These are phyloP conservation scores for Fusarium equiseti DNA, from an alignment of 2,329 filamentous ascomycete genomes.

Conservation along the genomic window DNA sequence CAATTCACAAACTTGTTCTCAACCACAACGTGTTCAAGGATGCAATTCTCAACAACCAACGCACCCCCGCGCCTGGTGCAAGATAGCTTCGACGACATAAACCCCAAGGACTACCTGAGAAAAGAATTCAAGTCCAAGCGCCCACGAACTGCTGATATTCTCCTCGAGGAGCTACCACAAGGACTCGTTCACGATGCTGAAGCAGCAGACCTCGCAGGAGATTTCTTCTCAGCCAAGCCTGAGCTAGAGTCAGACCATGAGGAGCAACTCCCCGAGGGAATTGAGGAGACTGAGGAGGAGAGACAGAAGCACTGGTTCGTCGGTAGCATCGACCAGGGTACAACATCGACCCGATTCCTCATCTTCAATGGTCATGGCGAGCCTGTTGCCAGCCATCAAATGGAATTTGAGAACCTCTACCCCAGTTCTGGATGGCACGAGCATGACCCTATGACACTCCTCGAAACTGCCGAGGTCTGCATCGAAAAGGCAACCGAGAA, in stretches of 20 bases:
- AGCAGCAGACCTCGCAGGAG: slow-evolving; percentile 34
- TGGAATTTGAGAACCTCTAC: slow-evolving; percentile 88
- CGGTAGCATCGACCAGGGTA: slow-evolving; percentile 91
- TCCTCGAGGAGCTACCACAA: slow-evolving; percentile 45
- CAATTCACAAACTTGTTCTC: slow-evolving; percentile 10
- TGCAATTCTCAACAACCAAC: slow-evolving; percentile 41
- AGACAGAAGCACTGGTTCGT: slow-evolving; percentile 71
- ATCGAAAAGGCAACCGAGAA: slow-evolving; percentile 80
- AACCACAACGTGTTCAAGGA: slow-evolving; percentile 44
- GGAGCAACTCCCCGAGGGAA: slow-evolving; percentile 47
- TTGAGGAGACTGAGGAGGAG: slow-evolving; percentile 51
- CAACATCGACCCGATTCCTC: slow-evolving; percentile 88
- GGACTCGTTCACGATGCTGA: slow-evolving; percentile 45
- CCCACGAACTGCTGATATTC: slow-evolving; percentile 41
- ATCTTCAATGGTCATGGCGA: slow-evolving; percentile 87
- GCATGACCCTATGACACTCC: slow-evolving; percentile 83
- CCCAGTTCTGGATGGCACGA: slow-evolving; percentile 92
- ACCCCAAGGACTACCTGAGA: slow-evolving; percentile 10
- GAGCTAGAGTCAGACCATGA: slow-evolving; percentile 44
- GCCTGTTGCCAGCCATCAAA: slow-evolving; percentile 84
- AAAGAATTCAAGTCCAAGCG: slow-evolving; percentile 30
- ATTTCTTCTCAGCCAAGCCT: slow-evolving; percentile 47
- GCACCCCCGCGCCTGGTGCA: slow-evolving; percentile 14
- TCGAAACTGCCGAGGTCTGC: slow-evolving; percentile 80
- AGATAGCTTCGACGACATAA: slow-evolving; percentile 25